Evolutionary conservation across 768 basidiomycete species (phyloP).

Genomic region (Boletus rex-veris): DNA sequence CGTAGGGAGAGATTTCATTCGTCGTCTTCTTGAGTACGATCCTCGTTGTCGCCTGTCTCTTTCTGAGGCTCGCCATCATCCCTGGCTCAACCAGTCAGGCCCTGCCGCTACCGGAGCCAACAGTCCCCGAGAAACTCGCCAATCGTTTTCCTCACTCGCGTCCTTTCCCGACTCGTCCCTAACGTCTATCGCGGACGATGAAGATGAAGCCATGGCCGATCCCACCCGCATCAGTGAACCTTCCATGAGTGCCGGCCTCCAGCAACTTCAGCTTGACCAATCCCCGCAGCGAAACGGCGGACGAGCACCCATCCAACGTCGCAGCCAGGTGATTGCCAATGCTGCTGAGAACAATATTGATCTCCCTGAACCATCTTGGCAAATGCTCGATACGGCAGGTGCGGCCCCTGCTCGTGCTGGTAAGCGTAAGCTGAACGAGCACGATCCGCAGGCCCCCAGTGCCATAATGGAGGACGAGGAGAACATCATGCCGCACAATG

Average conservation of each 20-base stretch:
- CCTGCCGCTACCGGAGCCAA: background rate
- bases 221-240: conserved; percentile 8
- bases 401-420: conserved; percentile 25
- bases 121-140: background rate
- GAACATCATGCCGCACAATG: conserved; percentile 1
- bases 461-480: conserved; percentile 21
- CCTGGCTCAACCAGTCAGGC: conserved; percentile 55
- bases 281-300: conserved; percentile 9
- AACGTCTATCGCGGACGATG: conserved; percentile 22
- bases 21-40: conserved; percentile 57
- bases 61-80: conserved; percentile 62
- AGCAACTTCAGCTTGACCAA: conserved; percentile 31
- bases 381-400: conserved; percentile 44
- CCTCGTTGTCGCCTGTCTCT: conserved; percentile 71
- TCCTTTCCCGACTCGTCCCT: conserved; percentile 19
- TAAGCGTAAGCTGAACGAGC: conserved; percentile 38
- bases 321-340: conserved; percentile 44
- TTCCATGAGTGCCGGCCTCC: conserved; percentile 32
- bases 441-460: conserved; percentile 27
- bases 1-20: conserved; percentile 65
- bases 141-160: conserved; percentile 6
- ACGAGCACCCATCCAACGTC: conserved; percentile 40
- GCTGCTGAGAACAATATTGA: conserved; percentile 41
- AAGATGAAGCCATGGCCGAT: conserved; percentile 18
- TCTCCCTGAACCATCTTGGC: conserved; percentile 51